Evolutionary conservation across 345 rosid species (phyloP), one percentile per base, ranked within the genome.

Genomic region (Hevea brasiliensis): DNA sequence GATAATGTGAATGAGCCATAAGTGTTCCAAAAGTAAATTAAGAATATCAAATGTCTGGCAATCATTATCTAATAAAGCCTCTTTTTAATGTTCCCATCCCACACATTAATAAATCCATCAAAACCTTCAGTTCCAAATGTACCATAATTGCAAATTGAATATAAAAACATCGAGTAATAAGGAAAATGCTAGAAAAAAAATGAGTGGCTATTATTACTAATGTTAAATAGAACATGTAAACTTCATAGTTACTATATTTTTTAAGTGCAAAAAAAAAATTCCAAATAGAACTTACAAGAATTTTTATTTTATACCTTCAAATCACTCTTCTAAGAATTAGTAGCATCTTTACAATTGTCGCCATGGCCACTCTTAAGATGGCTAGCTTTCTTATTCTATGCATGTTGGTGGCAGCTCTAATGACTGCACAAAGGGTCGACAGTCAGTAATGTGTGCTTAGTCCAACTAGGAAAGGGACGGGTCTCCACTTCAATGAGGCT

Each of bases 51-150:
- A 74, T 50, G 15, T 35, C 23, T 3, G 13, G 6, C n/a, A 61
- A 64, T 37, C 21, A 18, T 51, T 76, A 96, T 98, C 91, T 96
- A 98, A 79, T 96, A 93, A 63, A 96, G 90, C 84, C 99, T 88
- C 89, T 93, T 96, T 82, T 96, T 96, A 86, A 93, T 96, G 89
- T 91, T 91, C 35, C 99, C 97, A 72, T 96, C 99, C 99, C 97
- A 96, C 0, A 93, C 93, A 53, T 96, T 93, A 42, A 93, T 93
- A 68, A 89, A 96, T 80, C 99, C 99, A 80, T 96, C 98, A 81
- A 97, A 93, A 14, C 99, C 98, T 75, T 98, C 99, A 12, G 98
- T 93, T 50, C 93, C 99, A 87, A 96, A 96, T 61, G 99, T 96
- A 55, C 99, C 99, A 84, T 96, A 96, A 41, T 97, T 96, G 87